These are phyloP conservation scores for Linum trigynum DNA, from an alignment of 345 rosid genomes.

Conservation along the genomic window DNA sequence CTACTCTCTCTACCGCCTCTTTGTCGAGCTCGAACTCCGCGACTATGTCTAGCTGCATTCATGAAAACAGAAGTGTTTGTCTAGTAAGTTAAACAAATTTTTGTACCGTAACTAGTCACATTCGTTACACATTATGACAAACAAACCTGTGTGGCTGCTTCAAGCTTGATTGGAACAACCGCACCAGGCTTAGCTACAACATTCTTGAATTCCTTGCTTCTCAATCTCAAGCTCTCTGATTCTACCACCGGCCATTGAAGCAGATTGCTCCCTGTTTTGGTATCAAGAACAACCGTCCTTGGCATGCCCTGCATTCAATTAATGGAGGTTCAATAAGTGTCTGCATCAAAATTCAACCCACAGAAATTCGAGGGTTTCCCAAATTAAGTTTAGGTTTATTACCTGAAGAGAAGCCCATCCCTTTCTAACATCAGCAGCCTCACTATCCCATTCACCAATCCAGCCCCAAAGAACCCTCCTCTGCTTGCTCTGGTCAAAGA, in stretches of 20 bases:
- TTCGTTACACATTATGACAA: background rate
- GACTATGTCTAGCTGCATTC: conserved; percentile 36
- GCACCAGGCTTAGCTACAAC: conserved; percentile 49
- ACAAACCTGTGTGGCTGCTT: conserved; percentile 59
- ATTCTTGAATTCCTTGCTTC: conserved; percentile 34
- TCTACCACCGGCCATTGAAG: conserved; percentile 88
- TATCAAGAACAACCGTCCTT: conserved; percentile 56
- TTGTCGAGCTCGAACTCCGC: conserved; percentile 65
- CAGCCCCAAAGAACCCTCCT: conserved; percentile 69
- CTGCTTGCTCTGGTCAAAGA: conserved; percentile 40
- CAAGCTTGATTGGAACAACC: conserved; percentile 46
- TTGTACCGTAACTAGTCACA: too few species aligned
- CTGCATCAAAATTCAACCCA: too few species aligned
- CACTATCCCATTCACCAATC: conserved; percentile 62
- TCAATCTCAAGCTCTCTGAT: conserved; percentile 51
- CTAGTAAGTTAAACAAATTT: background rate
- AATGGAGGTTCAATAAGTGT: background rate
- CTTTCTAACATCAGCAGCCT: conserved; percentile 46
- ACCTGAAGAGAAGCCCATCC: conserved; percentile 85
- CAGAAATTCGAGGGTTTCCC: too few species aligned
- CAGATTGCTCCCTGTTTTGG: conserved; percentile 47
- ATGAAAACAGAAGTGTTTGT: conserved; percentile 5
- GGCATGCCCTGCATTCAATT: conserved; percentile 46
- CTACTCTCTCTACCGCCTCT: conserved; percentile 33
- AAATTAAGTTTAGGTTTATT: background rate